Percentiles rank a stretch among this genome's conserved stretches.
These are phyloP conservation scores for Fusarium chaquense DNA, from an alignment of 2,329 filamentous ascomycete species.

Conservation along the genomic window DNA sequence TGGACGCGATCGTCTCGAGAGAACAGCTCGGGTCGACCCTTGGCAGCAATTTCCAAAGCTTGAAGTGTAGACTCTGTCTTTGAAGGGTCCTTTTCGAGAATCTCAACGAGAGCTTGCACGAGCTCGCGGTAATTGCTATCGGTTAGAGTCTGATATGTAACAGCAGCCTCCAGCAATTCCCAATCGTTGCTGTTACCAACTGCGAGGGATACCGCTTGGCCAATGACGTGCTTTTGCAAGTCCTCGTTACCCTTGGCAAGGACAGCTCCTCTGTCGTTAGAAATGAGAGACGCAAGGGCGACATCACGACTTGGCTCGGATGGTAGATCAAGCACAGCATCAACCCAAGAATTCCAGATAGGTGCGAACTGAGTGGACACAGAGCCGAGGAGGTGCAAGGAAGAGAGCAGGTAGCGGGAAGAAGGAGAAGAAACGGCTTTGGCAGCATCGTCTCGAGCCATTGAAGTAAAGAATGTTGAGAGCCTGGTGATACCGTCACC, in stretches of 20 bases:
- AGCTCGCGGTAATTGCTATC: constrained; percentile 52
- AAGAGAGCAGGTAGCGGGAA: constrained; percentile 72
- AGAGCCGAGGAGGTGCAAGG: constrained; percentile 68
- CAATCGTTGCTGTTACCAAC: constrained; percentile 52
- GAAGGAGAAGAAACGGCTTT: constrained; percentile 76
- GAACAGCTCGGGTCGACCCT: constrained; percentile 59
- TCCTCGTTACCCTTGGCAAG: constrained; percentile 55
- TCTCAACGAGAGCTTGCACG: constrained; percentile 51
- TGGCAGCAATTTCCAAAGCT: constrained; percentile 62
- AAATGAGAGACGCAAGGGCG: constrained; percentile 61
- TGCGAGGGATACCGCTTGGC: constrained; percentile 56
- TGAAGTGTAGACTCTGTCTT: constrained; percentile 53
- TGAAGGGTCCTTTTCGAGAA: constrained; percentile 49
- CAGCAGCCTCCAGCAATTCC: constrained; percentile 62
- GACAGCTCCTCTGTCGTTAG: constrained; percentile 55
- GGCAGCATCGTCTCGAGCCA: constrained; percentile 68
- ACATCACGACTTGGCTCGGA: constrained; percentile 42
- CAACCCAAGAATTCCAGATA: constrained; percentile 61
- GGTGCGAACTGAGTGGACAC: constrained; percentile 55
- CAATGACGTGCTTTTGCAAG: constrained; percentile 63
- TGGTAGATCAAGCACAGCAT: constrained; percentile 54
- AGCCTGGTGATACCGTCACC: constrained; percentile 52
- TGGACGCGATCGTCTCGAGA: constrained; percentile 60
- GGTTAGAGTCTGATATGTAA: constrained; percentile 58
- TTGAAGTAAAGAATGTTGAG: constrained; percentile 58